Conservation (phyloP, 2,329 filamentous ascomycete genomes). For the Ramichloridium luteum region DNA sequence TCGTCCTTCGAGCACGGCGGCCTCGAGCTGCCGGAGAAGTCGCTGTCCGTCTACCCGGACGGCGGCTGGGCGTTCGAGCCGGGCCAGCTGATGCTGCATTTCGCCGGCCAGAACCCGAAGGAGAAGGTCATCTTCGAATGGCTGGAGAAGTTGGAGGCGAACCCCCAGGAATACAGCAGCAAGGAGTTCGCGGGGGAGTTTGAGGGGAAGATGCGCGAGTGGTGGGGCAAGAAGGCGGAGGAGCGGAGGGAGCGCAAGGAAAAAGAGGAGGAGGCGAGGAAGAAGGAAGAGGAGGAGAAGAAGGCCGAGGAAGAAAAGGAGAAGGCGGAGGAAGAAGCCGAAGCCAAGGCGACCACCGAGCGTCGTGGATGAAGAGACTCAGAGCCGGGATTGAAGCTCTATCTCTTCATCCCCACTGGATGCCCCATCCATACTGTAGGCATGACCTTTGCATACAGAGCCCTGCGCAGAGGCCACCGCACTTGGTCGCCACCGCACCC, state of each 20-base stretch:
- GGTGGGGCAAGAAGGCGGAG: neutral
- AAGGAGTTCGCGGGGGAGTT: constrained; percentile 22
- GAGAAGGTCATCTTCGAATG: constrained; percentile 26
- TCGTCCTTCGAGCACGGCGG: constrained; percentile 20
- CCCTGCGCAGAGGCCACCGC: too few relatives aligned
- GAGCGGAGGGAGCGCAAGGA: neutral
- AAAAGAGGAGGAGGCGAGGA: neutral
- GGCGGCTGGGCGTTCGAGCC: constrained; percentile 23
- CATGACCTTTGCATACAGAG: too few relatives aligned
- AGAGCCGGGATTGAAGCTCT: too few relatives aligned
- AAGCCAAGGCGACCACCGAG: too few relatives aligned
- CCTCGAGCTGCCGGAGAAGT: constrained; percentile 27
- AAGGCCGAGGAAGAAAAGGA: neutral
- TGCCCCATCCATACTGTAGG: too few relatives aligned
- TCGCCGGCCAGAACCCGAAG: constrained; percentile 26
- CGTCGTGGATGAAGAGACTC: too few relatives aligned
- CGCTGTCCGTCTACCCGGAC: constrained; percentile 32
- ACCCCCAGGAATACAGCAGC: constrained; percentile 22
- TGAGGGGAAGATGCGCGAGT: constrained; percentile 2
- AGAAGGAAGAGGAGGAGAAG: constrained; percentile 1
- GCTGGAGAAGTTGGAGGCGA: constrained; percentile 22
- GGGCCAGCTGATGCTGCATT: constrained; percentile 32
- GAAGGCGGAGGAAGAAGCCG: too few relatives aligned
- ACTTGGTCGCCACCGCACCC: too few relatives aligned
- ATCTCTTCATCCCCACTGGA: too few relatives aligned